A percentile compares a stretch with the other conserved stretches of the same genome.
These are phyloP conservation scores for Pneumocystis murina DNA, from an alignment of 1,139 yeast species.

Conservation along the genomic window DNA sequence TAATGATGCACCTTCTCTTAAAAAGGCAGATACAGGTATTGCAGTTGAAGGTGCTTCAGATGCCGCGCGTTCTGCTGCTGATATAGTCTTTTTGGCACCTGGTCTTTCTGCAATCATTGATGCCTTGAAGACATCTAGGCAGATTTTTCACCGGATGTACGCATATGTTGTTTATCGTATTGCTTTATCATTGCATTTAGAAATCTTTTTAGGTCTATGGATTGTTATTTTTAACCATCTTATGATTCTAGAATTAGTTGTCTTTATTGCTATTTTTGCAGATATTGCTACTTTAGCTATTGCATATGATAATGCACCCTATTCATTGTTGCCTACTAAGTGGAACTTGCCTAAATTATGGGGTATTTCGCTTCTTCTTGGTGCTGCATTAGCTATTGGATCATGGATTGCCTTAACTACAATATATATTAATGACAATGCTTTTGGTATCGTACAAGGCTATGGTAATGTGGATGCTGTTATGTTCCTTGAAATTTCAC, in stretches of 20 bases:
- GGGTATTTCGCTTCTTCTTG: constrained; percentile 61
- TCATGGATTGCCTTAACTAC: constrained; percentile 63
- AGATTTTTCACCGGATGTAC: constrained; percentile 73
- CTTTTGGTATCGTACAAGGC: constrained; percentile 55
- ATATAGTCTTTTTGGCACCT: constrained; percentile 64
- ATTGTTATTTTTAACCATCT: constrained; percentile 56
- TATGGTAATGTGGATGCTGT: constrained; percentile 57
- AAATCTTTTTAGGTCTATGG: constrained; percentile 59
- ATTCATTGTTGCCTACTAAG: constrained; percentile 90
- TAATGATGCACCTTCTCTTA: constrained; percentile 64
- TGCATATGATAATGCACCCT: constrained; percentile 85
- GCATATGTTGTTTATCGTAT: constrained; percentile 68
- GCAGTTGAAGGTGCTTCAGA: constrained; percentile 73
- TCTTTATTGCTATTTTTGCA: constrained; percentile 62
- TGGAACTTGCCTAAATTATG: constrained; percentile 88
- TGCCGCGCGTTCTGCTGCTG: constrained; percentile 71
- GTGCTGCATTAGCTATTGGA: constrained; percentile 51
- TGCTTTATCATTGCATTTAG: constrained; percentile 59
- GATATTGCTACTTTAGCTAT: constrained; percentile 66
- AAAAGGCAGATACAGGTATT: constrained; percentile 71
- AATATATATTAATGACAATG: constrained; percentile 26
- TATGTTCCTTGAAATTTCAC: constrained; percentile 56
- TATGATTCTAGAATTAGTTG: constrained; percentile 51
- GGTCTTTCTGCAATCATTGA: constrained; percentile 67
- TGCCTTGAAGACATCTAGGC: constrained; percentile 63